Evolutionary conservation across 176 grass and related monocot genomes (phyloP).

Genomic region (Oryza brachyantha): DNA sequence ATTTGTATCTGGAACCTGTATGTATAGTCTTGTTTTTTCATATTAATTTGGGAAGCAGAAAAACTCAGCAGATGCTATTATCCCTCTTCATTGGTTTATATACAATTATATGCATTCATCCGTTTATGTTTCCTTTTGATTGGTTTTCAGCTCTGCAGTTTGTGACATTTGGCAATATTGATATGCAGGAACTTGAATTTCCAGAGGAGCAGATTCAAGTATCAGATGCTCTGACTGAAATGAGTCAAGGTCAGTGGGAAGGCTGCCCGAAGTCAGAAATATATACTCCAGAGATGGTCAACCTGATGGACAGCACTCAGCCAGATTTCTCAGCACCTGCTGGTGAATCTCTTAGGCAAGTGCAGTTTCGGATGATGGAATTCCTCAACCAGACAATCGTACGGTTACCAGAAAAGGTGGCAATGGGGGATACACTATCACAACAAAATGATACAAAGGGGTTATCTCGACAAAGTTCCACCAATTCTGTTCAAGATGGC

Average conservation of each 20-base stretch:
- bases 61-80: neutral
- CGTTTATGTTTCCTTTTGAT: neutral
- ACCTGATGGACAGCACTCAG: conserved; percentile 63
- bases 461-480: conserved; percentile 63
- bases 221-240: conserved; percentile 75
- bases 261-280: conserved; percentile 71
- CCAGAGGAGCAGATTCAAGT: conserved; percentile 71
- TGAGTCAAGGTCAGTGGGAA: conserved; percentile 90
- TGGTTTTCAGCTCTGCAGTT: neutral
- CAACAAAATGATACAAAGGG: conserved; percentile 61
- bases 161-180: neutral
- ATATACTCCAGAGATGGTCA: conserved; percentile 71
- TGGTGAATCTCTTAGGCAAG: conserved; percentile 83
- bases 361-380: conserved; percentile 76
- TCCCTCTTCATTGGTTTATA: neutral
- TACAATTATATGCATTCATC: neutral
- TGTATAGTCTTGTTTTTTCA: neutral
- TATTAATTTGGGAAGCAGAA: neutral
- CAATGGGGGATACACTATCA: conserved; percentile 37
- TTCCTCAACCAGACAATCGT: conserved; percentile 65
- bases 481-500: conserved; percentile 65
- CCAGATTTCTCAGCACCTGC: conserved; percentile 80
- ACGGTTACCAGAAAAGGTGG: conserved; percentile 80
- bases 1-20: neutral
- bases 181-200: conserved; percentile 80